These are phyloP conservation scores for Leptographium radiaticola DNA, from an alignment of 2,329 filamentous ascomycete species.

Conservation along the genomic window DNA sequence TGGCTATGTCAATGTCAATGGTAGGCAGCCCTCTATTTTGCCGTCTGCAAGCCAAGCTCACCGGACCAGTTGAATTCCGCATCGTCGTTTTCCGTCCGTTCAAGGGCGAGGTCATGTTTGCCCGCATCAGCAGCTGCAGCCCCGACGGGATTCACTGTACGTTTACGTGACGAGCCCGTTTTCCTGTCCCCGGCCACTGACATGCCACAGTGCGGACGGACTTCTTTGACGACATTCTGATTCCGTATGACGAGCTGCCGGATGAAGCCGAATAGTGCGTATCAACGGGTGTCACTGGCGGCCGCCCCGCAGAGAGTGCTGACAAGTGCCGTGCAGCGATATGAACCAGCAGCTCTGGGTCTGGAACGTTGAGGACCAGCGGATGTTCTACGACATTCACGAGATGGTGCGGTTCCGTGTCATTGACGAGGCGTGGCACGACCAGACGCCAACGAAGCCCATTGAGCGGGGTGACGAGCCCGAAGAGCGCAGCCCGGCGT, in stretches of 20 bases:
- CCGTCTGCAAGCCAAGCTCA: conserved; percentile 4
- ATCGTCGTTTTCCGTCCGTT: conserved; percentile 91
- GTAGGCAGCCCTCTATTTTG: conserved; percentile 27
- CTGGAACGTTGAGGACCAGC: conserved; percentile 62
- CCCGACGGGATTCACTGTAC: conserved; percentile 14
- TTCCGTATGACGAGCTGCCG: conserved; percentile 62
- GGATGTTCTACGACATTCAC: conserved; percentile 78
- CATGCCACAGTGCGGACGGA: conserved; percentile 57
- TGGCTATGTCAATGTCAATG: conserved; percentile 87
- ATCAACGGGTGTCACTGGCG: background rate
- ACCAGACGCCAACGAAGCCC: conserved; percentile 64
- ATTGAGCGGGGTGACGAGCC: conserved; percentile 47
- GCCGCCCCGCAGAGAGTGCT: conserved; percentile 6
- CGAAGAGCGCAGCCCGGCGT: conserved; percentile 50
- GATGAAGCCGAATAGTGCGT: conserved; percentile 66
- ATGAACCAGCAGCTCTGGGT: conserved; percentile 70
- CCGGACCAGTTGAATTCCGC: conserved; percentile 66
- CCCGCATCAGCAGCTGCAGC: conserved; percentile 60
- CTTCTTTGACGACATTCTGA: conserved; percentile 88
- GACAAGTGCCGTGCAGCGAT: conserved; percentile 35
- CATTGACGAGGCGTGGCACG: conserved; percentile 80
- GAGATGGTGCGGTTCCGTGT: conserved; percentile 82
- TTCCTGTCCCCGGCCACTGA: background rate
- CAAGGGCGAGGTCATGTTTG: conserved; percentile 83
- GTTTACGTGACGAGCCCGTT: background rate